Conservation (phyloP, 805 yeast genomes). For the Pichia phayaonensis region DNA sequence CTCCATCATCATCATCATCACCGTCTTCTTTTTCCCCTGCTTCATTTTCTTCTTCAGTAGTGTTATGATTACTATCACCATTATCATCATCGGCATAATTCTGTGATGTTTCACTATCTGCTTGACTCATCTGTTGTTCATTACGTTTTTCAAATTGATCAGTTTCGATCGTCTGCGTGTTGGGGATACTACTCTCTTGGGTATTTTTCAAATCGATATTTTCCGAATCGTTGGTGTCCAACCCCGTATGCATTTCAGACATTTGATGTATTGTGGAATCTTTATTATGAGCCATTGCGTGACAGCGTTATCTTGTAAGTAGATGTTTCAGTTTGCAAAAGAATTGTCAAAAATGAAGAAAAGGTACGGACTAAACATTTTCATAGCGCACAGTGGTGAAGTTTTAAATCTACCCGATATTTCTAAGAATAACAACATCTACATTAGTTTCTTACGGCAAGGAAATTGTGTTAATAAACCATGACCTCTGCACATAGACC, state of each 20-base stretch:
- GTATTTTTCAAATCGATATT: not conserved
- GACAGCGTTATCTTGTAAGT: no score
- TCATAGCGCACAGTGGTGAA: no score
- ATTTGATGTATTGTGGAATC: not conserved
- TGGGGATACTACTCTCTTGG: not conserved
- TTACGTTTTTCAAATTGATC: not conserved
- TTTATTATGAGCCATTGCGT: not conserved
- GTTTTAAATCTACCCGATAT: no score
- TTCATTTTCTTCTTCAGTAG: no score
- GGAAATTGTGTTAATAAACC: not conserved
- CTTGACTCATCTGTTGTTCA: not conserved
- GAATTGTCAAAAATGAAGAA: no score
- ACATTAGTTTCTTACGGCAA: not conserved
- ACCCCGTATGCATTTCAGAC: not conserved
- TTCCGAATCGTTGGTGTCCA: not conserved
- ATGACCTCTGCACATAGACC: constrained; percentile 72
- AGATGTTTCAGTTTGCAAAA: no score
- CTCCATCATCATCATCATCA: not conserved
- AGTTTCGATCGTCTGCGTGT: not conserved
- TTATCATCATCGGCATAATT: not conserved
- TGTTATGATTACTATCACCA: not conserved
- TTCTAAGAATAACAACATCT: not conserved
- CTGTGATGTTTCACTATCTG: not conserved
- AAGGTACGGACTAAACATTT: no score
- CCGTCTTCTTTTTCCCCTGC: no score